A percentile compares a stretch with the other conserved stretches of the same genome.
phyloP scores from a whole-genome alignment of 805 yeast species.

The Myxozyma kluyveri region DNA sequence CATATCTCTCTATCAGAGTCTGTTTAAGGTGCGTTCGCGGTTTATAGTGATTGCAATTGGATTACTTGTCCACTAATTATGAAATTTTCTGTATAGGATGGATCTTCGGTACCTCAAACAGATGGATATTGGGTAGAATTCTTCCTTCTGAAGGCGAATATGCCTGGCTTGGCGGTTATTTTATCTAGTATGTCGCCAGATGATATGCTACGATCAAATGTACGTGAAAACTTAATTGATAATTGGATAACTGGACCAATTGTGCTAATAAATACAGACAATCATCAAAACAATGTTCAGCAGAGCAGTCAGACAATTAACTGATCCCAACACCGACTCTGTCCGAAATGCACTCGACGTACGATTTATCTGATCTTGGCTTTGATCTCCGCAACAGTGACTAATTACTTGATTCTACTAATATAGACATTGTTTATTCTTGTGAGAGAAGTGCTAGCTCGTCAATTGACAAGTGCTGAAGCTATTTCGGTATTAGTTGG shows the following conservation, averaged over 20 bases:
- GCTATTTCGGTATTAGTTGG: slow-evolving; percentile 40
- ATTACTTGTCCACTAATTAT: background rate
- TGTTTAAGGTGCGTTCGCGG: slow-evolving; percentile 33
- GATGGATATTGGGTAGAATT: slow-evolving; percentile 41
- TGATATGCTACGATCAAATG: slow-evolving; percentile 21
- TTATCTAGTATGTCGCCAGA: slow-evolving; percentile 23
- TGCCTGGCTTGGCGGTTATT: slow-evolving; percentile 20
- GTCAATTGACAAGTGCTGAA: slow-evolving; percentile 36
- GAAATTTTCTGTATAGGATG: slow-evolving; percentile 12
- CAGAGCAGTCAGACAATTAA: slow-evolving; percentile 30
- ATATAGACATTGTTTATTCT: slow-evolving; percentile 31
- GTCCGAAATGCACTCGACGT: slow-evolving; percentile 24
- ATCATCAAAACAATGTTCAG: slow-evolving; percentile 29
- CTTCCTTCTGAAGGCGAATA: slow-evolving; percentile 35
- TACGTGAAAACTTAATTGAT: background rate
- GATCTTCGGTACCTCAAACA: slow-evolving; percentile 13
- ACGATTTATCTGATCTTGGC: slow-evolving; percentile 3
- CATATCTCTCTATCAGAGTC: slow-evolving; percentile 36
- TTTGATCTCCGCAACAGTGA: slow-evolving; percentile 1
- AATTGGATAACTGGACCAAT: background rate
- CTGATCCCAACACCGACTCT: slow-evolving; percentile 17
- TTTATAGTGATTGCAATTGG: background rate
- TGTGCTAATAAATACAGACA: no score
- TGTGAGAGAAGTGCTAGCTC: slow-evolving; percentile 34
- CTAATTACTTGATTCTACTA: slow-evolving; percentile 2